These are phyloP conservation scores for Aspergillus diversus DNA, from an alignment of 495 filamentous ascomycete genomes.

Conservation along the genomic window DNA sequence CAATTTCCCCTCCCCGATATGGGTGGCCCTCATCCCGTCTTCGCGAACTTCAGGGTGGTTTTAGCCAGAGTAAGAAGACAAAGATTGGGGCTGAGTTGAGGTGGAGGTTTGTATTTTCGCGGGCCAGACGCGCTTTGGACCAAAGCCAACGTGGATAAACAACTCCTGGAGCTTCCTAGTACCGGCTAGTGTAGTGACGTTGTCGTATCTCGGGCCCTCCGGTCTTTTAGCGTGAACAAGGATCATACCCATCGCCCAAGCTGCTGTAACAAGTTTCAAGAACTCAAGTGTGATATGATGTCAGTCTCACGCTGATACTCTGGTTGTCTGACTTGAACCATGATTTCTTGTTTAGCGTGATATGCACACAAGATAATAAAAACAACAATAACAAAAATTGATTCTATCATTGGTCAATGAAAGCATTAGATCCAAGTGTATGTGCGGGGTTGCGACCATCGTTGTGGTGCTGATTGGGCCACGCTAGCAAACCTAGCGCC, in stretches of 20 bases:
- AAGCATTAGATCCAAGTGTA: conserved; percentile 12
- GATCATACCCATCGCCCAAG: neutral
- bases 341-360: neutral
- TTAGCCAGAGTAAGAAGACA: neutral
- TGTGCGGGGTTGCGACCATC: conserved; percentile 24
- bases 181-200: conserved; percentile 4
- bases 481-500: conserved; percentile 20
- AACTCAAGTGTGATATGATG: conserved; percentile 9
- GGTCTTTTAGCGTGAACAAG: conserved; percentile 14
- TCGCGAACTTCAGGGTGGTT: neutral
- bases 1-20: neutral
- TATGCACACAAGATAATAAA: neutral
- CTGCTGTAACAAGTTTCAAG: neutral
- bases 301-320: conserved; percentile 1
- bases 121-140: neutral
- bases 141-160: conserved; percentile 2
- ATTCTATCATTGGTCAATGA: conserved; percentile 6
- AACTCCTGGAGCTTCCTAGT: neutral
- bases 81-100: neutral
- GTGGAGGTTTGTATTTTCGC: neutral
- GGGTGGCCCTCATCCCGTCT: neutral
- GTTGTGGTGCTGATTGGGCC: conserved; percentile 21
- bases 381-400: conserved; percentile 9
- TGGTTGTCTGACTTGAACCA: neutral
- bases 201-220: conserved; percentile 26